Evolutionary conservation across 1,284 basidiomycete species (phyloP), one percentile per base, ranked within the genome.

Genomic region (Cutaneotrichosporon mucoides): DNA sequence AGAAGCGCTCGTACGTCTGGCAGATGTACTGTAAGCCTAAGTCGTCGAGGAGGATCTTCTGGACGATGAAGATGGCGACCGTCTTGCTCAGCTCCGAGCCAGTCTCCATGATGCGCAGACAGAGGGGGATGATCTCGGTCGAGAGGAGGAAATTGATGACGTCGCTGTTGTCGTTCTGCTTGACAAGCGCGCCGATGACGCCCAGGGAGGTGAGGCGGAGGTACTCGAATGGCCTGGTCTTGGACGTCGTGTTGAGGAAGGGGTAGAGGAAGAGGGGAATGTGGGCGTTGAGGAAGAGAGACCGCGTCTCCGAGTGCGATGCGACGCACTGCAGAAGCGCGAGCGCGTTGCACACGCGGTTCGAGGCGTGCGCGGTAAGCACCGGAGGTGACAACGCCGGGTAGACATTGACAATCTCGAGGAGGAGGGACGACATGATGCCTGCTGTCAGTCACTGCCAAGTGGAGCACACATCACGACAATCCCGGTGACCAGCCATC

Each of bases 81-180:
- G 96, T 99, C 81, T 99, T 99, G 65, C 89, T 92, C n/a, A 99
- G 85, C 72, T 99, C 96, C 6, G 93, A 96, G 50, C 96, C 96
- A 1, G 96, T 99, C 80, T 99, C 96, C 96, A 99, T 99, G 79
- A 99, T 99, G 55, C 96, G 88, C 53, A 99, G 85, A 76, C 96
- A 99, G 60, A 99, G 88, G 33, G 96, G 96, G 73, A 99, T 99
- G 77, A 99, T 99, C 81, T 99, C 96, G 54, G 96, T 99, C 9
- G 95, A 98, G 43, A 99, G 85, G 51, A 99, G 84, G 81, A 99
- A 99, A 79, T 98, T 96, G 78, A 99, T 99, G 67, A 99, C 95
- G 61, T 94, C 90, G 70, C 89, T 92, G 79, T 99, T 99, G 81
- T 99, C 96, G 76, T 98, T 98, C 89, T 97, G 93, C 88, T 99